Conservation (phyloP, 441 rosid genomes). For the Erysimum cheiri region DNA sequence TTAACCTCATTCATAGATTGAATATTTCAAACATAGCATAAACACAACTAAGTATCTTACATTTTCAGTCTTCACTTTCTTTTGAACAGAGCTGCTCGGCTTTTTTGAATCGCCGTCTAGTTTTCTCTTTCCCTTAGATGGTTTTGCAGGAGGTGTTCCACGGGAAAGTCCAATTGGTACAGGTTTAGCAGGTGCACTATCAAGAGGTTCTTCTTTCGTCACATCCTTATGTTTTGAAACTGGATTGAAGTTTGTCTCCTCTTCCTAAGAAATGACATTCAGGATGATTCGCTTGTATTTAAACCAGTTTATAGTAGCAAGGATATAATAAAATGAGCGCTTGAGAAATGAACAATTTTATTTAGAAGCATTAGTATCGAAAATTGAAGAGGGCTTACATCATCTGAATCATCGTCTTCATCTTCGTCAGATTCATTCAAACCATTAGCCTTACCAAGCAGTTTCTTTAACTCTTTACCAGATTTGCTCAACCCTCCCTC, state of each 20-base stretch:
- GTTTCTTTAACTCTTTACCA: conserved; percentile 93
- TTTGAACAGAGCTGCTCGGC: conserved; percentile 61
- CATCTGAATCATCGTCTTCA: conserved; percentile 81
- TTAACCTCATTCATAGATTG: no score
- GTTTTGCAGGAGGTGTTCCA: conserved; percentile 76
- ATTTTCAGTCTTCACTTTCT: conserved; percentile 88
- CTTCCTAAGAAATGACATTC: conserved; percentile 48
- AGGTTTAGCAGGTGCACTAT: conserved; percentile 74
- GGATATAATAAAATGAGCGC: conserved; percentile 5
- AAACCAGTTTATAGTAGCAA: conserved; percentile 2
- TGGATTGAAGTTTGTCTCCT: conserved; percentile 60
- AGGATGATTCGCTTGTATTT: conserved; percentile 3
- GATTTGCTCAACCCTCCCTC: conserved; percentile 88
- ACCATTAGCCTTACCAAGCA: conserved; percentile 77
- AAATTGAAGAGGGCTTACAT: conserved; percentile 53
- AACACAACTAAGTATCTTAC: conserved; percentile 49
- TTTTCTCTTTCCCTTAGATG: conserved; percentile 89
- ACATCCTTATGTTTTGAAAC: conserved; percentile 72
- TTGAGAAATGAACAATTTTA: not conserved
- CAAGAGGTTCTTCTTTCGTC: conserved; percentile 78
- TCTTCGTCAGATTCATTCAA: conserved; percentile 79
- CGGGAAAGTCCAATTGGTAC: conserved; percentile 63
- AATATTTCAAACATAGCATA: not conserved
- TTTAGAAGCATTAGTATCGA: not conserved
- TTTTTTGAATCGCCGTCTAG: conserved; percentile 68